Conservation (phyloP, 495 filamentous ascomycete species). For the Penicillium robsamsonii region DNA sequence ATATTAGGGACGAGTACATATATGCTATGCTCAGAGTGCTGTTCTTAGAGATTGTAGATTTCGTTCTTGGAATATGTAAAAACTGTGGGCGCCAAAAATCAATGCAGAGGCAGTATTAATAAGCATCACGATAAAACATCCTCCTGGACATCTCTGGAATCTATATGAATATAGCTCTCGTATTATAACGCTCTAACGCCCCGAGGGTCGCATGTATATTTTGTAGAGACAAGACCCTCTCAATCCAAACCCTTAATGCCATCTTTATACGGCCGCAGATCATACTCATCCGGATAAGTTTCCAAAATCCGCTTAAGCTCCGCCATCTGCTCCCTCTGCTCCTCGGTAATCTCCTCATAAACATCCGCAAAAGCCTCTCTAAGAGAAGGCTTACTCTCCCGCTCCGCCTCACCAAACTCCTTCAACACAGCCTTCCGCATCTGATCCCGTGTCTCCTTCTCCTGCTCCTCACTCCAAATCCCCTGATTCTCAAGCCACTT, state of each 20-base stretch:
- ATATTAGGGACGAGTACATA: not conserved
- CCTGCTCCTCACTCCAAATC: constrained; percentile 79
- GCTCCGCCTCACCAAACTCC: constrained; percentile 85
- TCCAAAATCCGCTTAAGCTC: constrained; percentile 74
- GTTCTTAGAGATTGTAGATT: not conserved
- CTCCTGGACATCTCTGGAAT: not conserved
- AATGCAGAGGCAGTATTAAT: not conserved
- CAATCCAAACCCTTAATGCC: constrained; percentile 63
- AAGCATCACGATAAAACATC: not conserved
- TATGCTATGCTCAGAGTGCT: not conserved
- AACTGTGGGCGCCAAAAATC: not conserved
- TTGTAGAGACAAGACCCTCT: not conserved
- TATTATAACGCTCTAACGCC: not conserved
- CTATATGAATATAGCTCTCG: not conserved
- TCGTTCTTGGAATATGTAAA: not conserved
- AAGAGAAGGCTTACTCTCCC: constrained; percentile 81
- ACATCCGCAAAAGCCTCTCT: constrained; percentile 79
- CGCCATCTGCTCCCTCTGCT: constrained; percentile 73
- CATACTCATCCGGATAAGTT: constrained; percentile 91
- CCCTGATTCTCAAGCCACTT: constrained; percentile 87
- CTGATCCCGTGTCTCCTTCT: constrained; percentile 66
- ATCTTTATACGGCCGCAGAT: constrained; percentile 72
- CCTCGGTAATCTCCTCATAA: constrained; percentile 83
- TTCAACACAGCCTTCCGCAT: constrained; percentile 73
- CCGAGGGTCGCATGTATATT: not conserved